Conservation (phyloP, 2,329 filamentous ascomycete genomes). For the Spiromastix sp. region DNA sequence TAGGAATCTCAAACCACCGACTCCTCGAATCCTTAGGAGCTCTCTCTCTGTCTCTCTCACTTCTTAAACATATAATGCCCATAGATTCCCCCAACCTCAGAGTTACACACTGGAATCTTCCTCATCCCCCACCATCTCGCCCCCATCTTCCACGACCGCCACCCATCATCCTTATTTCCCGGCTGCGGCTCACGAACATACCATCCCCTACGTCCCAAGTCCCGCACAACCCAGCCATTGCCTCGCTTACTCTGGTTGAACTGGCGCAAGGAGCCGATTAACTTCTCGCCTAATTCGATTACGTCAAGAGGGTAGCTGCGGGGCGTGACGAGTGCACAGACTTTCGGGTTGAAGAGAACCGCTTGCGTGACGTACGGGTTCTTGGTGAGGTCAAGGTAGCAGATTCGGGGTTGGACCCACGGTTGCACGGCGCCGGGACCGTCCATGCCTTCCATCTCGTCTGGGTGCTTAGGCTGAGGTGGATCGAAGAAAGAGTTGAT, state of each 20-base stretch:
- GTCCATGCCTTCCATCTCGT: slow-evolving; percentile 24
- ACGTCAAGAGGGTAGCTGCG: slow-evolving; percentile 62
- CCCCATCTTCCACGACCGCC: slow-evolving; percentile 70
- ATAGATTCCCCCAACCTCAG: slow-evolving; percentile 49
- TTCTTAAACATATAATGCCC: slow-evolving; percentile 51
- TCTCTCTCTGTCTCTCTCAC: slow-evolving; percentile 16
- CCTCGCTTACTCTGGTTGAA: slow-evolving; percentile 43
- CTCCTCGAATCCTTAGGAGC: neutral
- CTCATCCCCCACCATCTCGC: slow-evolving; percentile 77
- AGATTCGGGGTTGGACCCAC: slow-evolving; percentile 52
- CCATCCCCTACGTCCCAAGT: slow-evolving; percentile 59
- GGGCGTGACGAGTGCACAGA: slow-evolving; percentile 47
- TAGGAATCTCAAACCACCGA: too few species aligned
- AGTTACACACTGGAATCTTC: slow-evolving; percentile 48
- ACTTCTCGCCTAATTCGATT: slow-evolving; percentile 61
- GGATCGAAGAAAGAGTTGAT: slow-evolving; percentile 50
- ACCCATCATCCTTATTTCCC: slow-evolving; percentile 44
- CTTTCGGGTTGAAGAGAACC: slow-evolving; percentile 46
- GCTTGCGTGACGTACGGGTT: slow-evolving; percentile 48
- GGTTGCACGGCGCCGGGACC: slow-evolving; percentile 11
- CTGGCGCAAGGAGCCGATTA: slow-evolving; percentile 55
- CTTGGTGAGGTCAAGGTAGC: slow-evolving; percentile 68
- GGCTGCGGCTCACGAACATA: slow-evolving; percentile 41
- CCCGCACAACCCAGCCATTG: slow-evolving; percentile 61
- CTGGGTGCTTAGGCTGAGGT: slow-evolving; percentile 11